Evolutionary conservation across 495 filamentous ascomycete species (phyloP), one percentile per base, ranked within the genome.

Genomic region (Lineolata rhizophorae): DNA sequence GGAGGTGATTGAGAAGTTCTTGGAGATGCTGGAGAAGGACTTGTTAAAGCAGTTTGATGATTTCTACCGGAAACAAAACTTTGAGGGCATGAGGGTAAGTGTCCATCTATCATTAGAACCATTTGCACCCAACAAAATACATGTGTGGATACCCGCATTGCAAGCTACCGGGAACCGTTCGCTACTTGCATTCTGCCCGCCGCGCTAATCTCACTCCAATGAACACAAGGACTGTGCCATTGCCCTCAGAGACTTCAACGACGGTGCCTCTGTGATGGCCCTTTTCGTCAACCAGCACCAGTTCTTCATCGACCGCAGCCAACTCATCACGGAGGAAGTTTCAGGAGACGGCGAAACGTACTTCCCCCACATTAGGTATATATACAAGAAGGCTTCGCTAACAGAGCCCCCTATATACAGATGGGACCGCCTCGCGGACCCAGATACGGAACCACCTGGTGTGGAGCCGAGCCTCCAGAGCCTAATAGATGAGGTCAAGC

Each of bases 271-370:
- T 53, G 87, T 93, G 29, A 84, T 94, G 45, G 83, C 76, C 18
- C 61, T 83, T 29, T 99, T 93, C 47, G 85, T 99, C 42, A 99
- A 99, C 52, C 90, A 99, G 53, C 90, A 95, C 55, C 76, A 92
- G 46, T 95, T 95, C 55, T 99, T 99, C 56, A 94, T 99, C 43
- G 83, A 94, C 42, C 61, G 79, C 11, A 80, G 75, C 46, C 78
- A 90, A 43, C 57, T 93, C 37, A 73, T 92, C 12, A 82, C 79
- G 0, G 90, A 94, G 39, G 85, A 99, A 48, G 71, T 95, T 12
- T 74, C 59, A 20, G 70, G 70, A 3, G 82, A 92, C 45, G 65
- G 67, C 15, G 82, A 91, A 41, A 46, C 39, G 25, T 40, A 72
- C 67, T 12, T 81, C 14, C n/a, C 16, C 15, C n/a, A 12, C 3